phyloP scores from a whole-genome alignment of 768 basidiomycete genomes.

The Amanita polypyramis region DNA sequence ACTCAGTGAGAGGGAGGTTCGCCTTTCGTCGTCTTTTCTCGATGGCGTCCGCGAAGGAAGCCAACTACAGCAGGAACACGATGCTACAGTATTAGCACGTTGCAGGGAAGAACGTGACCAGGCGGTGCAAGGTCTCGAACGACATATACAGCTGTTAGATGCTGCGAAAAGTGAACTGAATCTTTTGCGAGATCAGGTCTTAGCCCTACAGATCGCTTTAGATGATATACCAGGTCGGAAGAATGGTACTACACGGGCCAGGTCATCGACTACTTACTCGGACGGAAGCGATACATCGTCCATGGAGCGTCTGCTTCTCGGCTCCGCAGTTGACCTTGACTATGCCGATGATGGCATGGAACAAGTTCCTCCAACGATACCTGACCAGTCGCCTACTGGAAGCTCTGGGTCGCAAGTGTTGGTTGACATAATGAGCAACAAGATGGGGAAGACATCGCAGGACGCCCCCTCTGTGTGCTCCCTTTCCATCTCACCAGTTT shows the following conservation, averaged over 20 bases:
- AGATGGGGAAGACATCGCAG: not conserved
- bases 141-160: not conserved
- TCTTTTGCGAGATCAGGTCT: not conserved
- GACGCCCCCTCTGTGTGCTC: not conserved
- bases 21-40: not conserved
- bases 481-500: not conserved
- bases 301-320: not conserved
- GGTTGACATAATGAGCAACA: not conserved
- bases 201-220: not conserved
- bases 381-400: slow-evolving; percentile 29
- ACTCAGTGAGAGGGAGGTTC: slow-evolving; percentile 1
- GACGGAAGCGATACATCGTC: not conserved
- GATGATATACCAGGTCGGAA: not conserved
- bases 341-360: not conserved
- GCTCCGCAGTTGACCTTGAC: slow-evolving; percentile 1
- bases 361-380: slow-evolving; percentile 24
- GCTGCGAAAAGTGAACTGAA: slow-evolving; percentile 1
- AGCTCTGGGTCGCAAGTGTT: not conserved
- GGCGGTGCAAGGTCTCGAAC: not conserved
- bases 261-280: not conserved
- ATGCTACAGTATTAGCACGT: not conserved
- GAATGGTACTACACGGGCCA: not conserved
- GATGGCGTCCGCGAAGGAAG: slow-evolving; percentile 3
- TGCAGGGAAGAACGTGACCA: slow-evolving; percentile 2
- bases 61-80: slow-evolving; percentile 4